phyloP scores from a whole-genome alignment of 225 moss, liverwort and hornwort species.

The Pleurozium schreberi region DNA sequence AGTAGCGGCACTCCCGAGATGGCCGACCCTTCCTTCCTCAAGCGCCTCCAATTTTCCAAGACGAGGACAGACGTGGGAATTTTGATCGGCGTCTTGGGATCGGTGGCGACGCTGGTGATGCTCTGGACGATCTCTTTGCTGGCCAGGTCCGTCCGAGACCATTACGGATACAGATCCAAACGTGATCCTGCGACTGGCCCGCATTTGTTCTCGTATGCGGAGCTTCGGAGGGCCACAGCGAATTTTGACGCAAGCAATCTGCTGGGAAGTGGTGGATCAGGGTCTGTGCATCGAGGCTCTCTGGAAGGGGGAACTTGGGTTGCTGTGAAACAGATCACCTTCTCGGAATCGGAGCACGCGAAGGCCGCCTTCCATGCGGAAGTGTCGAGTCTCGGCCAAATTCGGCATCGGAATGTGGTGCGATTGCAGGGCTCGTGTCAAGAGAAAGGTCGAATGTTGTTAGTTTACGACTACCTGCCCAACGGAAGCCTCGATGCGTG shows the following conservation, averaged over 20 bases:
- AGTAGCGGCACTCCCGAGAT: neutral
- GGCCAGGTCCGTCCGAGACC: neutral
- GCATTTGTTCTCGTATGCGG: neutral
- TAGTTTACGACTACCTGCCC: neutral
- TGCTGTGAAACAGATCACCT: neutral
- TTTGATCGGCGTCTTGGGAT: neutral
- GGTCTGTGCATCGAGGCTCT: neutral
- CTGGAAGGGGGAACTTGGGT: neutral
- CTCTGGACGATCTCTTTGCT: neutral
- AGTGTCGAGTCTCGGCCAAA: neutral
- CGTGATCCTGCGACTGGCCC: neutral
- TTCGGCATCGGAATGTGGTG: neutral
- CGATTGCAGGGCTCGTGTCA: neutral
- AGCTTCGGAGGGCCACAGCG: neutral
- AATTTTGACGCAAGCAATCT: neutral
- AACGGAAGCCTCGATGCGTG: neutral
- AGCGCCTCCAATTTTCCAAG: neutral
- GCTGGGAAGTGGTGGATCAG: neutral
- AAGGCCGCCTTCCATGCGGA: neutral
- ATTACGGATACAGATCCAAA: neutral
- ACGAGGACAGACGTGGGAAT: neutral
- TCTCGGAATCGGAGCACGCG: neutral
- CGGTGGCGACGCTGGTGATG: neutral
- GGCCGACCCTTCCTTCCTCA: neutral
- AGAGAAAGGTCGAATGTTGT: neutral